Base-by-base conservation (phyloP, 228 moss, liverwort and hornwort genomes). In the Sphagnum fallax region DNA sequence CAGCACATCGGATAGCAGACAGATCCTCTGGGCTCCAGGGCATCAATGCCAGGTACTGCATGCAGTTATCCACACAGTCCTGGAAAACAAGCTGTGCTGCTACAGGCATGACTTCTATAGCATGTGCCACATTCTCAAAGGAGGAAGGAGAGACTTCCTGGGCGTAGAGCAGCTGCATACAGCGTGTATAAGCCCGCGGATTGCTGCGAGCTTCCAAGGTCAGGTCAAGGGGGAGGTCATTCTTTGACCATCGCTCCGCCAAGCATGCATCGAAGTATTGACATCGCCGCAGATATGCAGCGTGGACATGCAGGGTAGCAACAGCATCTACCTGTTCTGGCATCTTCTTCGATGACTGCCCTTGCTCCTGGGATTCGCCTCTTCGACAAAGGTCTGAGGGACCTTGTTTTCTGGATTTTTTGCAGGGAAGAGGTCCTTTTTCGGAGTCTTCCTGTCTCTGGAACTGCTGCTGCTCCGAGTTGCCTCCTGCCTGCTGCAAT, bases 1-100 rank as follows among this genome's bases (percentile, higher is more conserved):
- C 82, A 4, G 82, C 82, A 70, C 73, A 78, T 70, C 75, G 72
- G 64, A 78, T 82, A 50, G 70, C 69, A 13, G 78, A 75, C 50
- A 82, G 68, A 65, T 82, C 78, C 53, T 55, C 70, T 53, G 70
- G 75, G 65, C 67, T 78, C 82, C 78, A 82, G 62, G 82, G 78
- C 78, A 82, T 82, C 75, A 78, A 78, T 75, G 82, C 78, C 70
- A 82, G 73, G 73, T 82, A 82, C 53, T 78, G 82, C 82, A 82
- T 82, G 75, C 78, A 82, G 60, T 75, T 75, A 72, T 82, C 82
- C 70, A 82, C 78, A 71, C 78, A 82, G n/a, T 78, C 78, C 65
- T 82, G 82, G 55, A 70, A 82, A 53, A 82, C 78, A 75, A 82
- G 82, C 65, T 82, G 78, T 32, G 82, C 78, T 51, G 82, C 78